phyloP scores from a whole-genome alignment of 2,329 filamentous ascomycete species.

The Drechslerella stenobrocha region DNA sequence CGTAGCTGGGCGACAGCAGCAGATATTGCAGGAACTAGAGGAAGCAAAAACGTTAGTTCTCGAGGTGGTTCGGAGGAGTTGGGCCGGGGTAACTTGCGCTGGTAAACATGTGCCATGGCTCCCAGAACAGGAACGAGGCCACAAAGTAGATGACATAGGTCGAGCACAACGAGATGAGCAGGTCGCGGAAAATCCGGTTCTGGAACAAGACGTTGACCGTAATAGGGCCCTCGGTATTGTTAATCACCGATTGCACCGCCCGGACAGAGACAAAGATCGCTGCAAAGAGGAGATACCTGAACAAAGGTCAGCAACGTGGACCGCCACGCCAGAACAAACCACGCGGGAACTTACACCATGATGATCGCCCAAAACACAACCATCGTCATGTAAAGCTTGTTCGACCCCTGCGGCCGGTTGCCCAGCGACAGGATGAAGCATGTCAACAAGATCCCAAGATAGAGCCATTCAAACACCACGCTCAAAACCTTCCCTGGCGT shows the following conservation, averaged over 20 bases:
- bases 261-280: constrained; percentile 90
- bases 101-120: constrained; percentile 99
- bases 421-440: constrained; percentile 94
- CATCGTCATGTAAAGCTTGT: constrained; percentile 92
- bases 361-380: constrained; percentile 97
- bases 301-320: constrained; percentile 10
- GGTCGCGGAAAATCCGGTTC: constrained; percentile 86
- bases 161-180: constrained; percentile 87
- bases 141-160: constrained; percentile 94
- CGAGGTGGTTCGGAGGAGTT: background rate
- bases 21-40: constrained; percentile 84
- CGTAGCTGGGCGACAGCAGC: constrained; percentile 90
- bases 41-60: background rate
- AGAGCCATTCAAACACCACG: constrained; percentile 93
- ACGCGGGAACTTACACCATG: constrained; percentile 70
- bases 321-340: background rate
- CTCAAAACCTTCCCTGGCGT: constrained; percentile 77
- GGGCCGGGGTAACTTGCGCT: constrained; percentile 57
- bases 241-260: constrained; percentile 74
- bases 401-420: constrained; percentile 91
- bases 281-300: constrained; percentile 85
- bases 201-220: constrained; percentile 73
- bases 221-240: constrained; percentile 64
- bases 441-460: constrained; percentile 85
- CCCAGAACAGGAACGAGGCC: constrained; percentile 89